These are phyloP conservation scores for Bertia moriformis DNA, from an alignment of 2,329 filamentous ascomycete genomes.

Conservation along the genomic window DNA sequence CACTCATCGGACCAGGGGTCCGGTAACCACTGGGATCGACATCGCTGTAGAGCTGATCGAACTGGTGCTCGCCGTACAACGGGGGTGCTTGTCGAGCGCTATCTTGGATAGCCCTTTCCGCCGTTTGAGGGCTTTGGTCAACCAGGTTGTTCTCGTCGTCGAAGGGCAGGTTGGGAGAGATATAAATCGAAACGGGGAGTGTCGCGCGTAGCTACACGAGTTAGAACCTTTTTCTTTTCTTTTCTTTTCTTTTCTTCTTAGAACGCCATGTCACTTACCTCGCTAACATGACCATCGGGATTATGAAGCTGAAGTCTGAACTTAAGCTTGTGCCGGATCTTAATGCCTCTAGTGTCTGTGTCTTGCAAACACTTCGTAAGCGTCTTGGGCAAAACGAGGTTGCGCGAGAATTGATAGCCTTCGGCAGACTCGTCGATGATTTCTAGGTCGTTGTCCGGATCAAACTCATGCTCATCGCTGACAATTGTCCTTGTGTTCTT, in stretches of 20 bases:
- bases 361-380: conserved; percentile 54
- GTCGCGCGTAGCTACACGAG: conserved; percentile 46
- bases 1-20: conserved; percentile 37
- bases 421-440: conserved; percentile 12
- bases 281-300: conserved; percentile 58
- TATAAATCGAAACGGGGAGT: conserved; percentile 55
- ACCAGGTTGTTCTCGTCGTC: conserved; percentile 50
- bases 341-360: conserved; percentile 53
- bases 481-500: conserved; percentile 9
- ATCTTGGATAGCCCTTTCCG: conserved; percentile 27
- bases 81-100: conserved; percentile 47
- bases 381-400: conserved; percentile 44
- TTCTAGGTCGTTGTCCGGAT: conserved; percentile 16
- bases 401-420: conserved; percentile 23
- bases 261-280: conserved; percentile 26
- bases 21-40: conserved; percentile 50
- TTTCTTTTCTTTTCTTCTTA: neutral
- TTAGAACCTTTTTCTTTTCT: conserved; percentile 3
- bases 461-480: conserved; percentile 9
- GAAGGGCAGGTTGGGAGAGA: conserved; percentile 55
- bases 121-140: conserved; percentile 24
- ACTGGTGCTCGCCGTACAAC: conserved; percentile 54
- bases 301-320: conserved; percentile 59
- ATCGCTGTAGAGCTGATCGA: conserved; percentile 55
- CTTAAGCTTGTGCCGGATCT: conserved; percentile 54